Base-by-base conservation (phyloP, 2,329 filamentous ascomycete genomes). In the Fusarium tricinctum region DNA sequence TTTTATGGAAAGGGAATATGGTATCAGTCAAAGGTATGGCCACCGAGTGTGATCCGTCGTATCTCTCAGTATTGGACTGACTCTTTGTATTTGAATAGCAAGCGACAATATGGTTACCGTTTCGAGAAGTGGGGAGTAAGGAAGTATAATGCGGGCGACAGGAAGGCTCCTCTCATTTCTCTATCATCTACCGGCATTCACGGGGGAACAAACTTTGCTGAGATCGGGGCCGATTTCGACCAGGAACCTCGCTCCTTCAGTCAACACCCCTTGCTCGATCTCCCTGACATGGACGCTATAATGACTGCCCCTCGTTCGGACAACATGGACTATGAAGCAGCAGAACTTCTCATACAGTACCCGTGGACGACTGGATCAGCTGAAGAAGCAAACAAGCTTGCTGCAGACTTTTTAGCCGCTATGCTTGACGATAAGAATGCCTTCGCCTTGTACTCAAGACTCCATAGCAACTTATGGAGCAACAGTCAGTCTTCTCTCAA, bases 51-150 rank as follows among this genome's bases (percentile, higher is more conserved):
- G 15, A n/a, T 22, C 42, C 33, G 33, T 17, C 15, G 23, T 23
- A 23, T 22, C 15, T 20, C 28, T n/a, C 30, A 6, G 20, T 9
- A 19, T 23, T 44, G 49, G 15, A 39, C 66, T 66, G 30, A 58
- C 23, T 15, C 12, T 28, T 56, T 38, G 28, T 15, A 23, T 19
- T 14, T 20, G 15, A 33, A 40, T 33, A 78, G 76, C 20, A 75
- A 75, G 42, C 74, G 76, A 5, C 77, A 78, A 33, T 74, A 73
- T 47, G 71, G 75, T 15, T 77, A 78, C 46, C 68, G 71, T 17
- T 69, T 78, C 14, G 67, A 75, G 20, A 72, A 73, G 40, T 76
- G 74, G 70, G 56, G 51, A 8, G 49, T 72, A 20, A 68, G 33
- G 39, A 78, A 78, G 43, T 78, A 78, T 48, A 65, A 64, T 23